These are phyloP conservation scores for Cucumis cinereus DNA, from an alignment of 306 rosid genomes.

Conservation along the genomic window DNA sequence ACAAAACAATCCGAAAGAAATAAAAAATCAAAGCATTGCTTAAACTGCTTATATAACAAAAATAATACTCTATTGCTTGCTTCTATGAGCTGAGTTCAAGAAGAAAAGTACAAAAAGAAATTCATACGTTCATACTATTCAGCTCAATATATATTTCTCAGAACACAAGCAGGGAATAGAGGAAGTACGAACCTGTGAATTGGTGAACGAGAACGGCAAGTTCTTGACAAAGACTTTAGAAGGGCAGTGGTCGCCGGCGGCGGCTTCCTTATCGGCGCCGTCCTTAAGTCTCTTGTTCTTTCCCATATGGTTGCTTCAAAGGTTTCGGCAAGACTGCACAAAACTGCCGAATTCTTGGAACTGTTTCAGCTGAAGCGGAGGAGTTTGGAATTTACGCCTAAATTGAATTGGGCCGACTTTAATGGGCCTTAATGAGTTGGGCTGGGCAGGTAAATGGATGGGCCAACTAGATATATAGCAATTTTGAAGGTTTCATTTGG, in stretches of 20 bases:
- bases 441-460: not conserved
- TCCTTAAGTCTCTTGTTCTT: slow-evolving; percentile 46
- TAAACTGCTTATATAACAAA: not conserved
- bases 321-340: not conserved
- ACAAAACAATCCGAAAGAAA: not conserved
- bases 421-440: not conserved
- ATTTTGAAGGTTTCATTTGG: too few relatives aligned
- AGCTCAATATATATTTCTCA: not conserved
- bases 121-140: not conserved
- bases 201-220: slow-evolving; percentile 64
- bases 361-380: not conserved
- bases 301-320: slow-evolving; percentile 30
- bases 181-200: slow-evolving; percentile 40
- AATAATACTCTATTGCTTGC: not conserved
- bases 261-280: slow-evolving; percentile 19
- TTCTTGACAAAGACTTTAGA: slow-evolving; percentile 64
- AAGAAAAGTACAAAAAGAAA: not conserved
- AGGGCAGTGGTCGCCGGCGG: slow-evolving; percentile 24
- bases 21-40: not conserved
- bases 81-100: not conserved
- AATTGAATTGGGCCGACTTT: not conserved
- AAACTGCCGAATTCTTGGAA: not conserved
- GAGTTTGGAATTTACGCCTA: not conserved
- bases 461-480: too few relatives aligned
- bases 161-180: slow-evolving; percentile 7